Evolutionary conservation across 345 rosid genomes (phyloP).

Genomic region (Gossypium herbaceum): DNA sequence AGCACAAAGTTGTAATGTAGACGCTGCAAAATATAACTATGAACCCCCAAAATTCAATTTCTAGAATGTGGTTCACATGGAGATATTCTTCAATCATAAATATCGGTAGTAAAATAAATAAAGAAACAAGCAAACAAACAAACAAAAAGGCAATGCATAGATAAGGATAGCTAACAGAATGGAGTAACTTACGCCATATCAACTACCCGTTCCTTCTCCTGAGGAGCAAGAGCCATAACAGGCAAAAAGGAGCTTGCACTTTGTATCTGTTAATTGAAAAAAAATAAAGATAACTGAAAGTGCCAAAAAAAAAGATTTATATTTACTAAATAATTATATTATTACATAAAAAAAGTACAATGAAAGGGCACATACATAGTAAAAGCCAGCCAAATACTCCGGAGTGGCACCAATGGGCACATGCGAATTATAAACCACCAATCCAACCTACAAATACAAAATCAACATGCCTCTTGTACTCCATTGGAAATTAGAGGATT

Average conservation of each 20-base stretch:
- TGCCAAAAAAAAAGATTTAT: slow-evolving; percentile 1
- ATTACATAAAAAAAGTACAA: slow-evolving; percentile 6
- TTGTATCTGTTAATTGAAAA: slow-evolving; percentile 56
- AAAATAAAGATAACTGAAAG: slow-evolving; percentile 11
- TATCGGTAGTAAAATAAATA: background rate
- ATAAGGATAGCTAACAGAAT: background rate
- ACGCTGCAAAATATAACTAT: background rate
- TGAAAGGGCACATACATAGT: slow-evolving; percentile 49
- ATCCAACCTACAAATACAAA: slow-evolving; percentile 58
- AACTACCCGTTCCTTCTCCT: slow-evolving; percentile 80
- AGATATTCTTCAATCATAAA: background rate
- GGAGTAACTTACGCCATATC: slow-evolving; percentile 84
- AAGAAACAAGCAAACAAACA: background rate
- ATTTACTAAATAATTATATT: background rate
- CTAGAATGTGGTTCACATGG: slow-evolving; percentile 1
- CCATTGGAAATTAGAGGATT: background rate
- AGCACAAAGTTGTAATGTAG: background rate
- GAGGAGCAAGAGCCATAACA: slow-evolving; percentile 98
- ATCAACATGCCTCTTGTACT: background rate
- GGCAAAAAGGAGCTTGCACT: slow-evolving; percentile 96
- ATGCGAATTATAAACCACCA: slow-evolving; percentile 92
- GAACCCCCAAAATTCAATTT: background rate
- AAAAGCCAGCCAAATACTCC: slow-evolving; percentile 93
- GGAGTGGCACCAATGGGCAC: slow-evolving; percentile 98
- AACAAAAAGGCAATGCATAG: background rate